A percentile compares a stretch with the other conserved stretches of the same genome.
Conservation (phyloP, 306 rosid genomes). For the Prunus mume region DNA sequence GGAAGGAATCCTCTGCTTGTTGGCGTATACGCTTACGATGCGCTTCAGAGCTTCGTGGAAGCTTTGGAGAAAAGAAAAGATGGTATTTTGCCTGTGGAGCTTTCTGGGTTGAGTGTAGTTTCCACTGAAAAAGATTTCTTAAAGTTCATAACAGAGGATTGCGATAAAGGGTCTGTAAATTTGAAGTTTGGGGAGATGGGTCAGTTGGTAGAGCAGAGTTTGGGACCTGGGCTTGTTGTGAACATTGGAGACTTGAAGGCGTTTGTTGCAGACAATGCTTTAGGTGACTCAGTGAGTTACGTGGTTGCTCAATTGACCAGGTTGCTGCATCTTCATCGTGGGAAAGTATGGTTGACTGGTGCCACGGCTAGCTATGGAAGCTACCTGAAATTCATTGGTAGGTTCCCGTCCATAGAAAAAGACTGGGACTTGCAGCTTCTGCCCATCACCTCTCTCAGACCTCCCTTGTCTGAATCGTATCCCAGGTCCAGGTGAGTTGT, state of each 20-base stretch:
- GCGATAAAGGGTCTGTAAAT: conserved; percentile 27
- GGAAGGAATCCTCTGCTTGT: conserved; percentile 81
- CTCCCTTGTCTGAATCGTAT: conserved; percentile 54
- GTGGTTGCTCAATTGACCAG: conserved; percentile 48
- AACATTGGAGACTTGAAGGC: conserved; percentile 76
- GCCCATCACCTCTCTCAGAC: conserved; percentile 72
- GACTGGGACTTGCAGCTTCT: conserved; percentile 89
- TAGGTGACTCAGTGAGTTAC: conserved; percentile 30
- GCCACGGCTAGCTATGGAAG: conserved; percentile 68
- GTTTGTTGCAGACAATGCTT: conserved; percentile 36
- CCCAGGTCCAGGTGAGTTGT: conserved; percentile 64
- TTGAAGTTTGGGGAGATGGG: conserved; percentile 43
- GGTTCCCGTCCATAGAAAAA: conserved; percentile 70
- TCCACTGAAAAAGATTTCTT: conserved; percentile 50
- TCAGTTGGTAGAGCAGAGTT: conserved; percentile 34
- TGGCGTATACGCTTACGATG: conserved; percentile 66
- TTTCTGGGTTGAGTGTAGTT: conserved; percentile 47
- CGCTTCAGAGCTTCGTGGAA: conserved; percentile 49
- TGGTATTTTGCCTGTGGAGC: conserved; percentile 50
- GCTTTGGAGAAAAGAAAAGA: conserved; percentile 45
- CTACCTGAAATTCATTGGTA: conserved; percentile 65
- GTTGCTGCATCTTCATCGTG: conserved; percentile 47
- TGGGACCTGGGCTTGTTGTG: conserved; percentile 66
- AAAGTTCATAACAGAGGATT: conserved; percentile 28
- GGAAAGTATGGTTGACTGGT: conserved; percentile 72